Percentiles rank a stretch among this genome's conserved stretches.
Conservation (phyloP, 352 stramenopile species). For the Phytophthora sojae region DNA sequence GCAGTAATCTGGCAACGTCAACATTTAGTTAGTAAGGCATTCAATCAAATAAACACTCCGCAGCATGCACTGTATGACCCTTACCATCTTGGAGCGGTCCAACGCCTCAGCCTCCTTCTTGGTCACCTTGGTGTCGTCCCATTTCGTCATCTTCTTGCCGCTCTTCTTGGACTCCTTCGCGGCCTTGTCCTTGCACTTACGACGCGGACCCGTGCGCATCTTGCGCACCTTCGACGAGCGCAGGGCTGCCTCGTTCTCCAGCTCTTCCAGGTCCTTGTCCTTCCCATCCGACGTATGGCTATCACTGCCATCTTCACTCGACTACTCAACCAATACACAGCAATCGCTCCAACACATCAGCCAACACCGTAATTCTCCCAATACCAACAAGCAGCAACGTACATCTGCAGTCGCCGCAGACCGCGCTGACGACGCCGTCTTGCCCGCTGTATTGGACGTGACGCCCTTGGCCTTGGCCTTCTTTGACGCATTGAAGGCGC, state of each 20-base stretch:
- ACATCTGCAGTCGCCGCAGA: conserved; percentile 51
- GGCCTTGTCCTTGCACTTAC: conserved; percentile 69
- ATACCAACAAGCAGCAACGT: conserved; percentile 11
- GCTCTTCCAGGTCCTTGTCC: conserved; percentile 60
- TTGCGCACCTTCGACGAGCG: conserved; percentile 46
- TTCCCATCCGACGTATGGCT: conserved; percentile 57
- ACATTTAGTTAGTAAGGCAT: conserved; percentile 12
- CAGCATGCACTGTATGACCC: conserved; percentile 2
- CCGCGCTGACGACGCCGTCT: conserved; percentile 47
- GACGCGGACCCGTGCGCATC: conserved; percentile 75
- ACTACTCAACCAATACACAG: conserved; percentile 37
- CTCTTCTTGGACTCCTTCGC: conserved; percentile 66
- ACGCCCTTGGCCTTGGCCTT: conserved; percentile 74
- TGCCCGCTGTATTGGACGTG: conserved; percentile 53
- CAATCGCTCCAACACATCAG: conserved; percentile 7
- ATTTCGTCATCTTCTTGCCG: conserved; percentile 86
- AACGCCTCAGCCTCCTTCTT: conserved; percentile 84
- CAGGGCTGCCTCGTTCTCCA: conserved; percentile 59
- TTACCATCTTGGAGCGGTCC: conserved; percentile 75
- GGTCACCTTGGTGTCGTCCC: conserved; percentile 86
- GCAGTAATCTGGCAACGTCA: conserved; percentile 50
- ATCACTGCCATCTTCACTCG: conserved; percentile 73
- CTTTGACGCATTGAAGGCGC: conserved; percentile 69
- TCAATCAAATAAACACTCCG: not conserved
- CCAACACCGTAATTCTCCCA: conserved; percentile 13